Conservation (phyloP, 2,329 filamentous ascomycete species). For the Alternaria arborescens region DNA sequence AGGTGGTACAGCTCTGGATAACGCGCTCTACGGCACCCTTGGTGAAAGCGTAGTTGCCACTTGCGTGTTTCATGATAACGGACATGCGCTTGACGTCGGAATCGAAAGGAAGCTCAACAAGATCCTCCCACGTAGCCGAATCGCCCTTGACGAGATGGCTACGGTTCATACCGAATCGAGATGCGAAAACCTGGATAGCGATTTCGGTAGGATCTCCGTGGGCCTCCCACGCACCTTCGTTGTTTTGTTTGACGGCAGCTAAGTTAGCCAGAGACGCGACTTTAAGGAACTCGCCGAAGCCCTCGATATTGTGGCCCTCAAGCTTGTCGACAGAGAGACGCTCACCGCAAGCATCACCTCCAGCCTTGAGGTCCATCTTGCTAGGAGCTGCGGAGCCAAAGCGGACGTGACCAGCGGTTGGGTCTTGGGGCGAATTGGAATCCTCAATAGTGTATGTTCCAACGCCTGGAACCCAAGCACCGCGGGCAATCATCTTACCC, state of each 20-base stretch:
- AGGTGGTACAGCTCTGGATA: constrained; percentile 67
- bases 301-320: constrained; percentile 27
- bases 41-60: constrained; percentile 59
- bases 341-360: constrained; percentile 23
- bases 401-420: constrained; percentile 42
- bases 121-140: constrained; percentile 41
- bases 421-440: constrained; percentile 46
- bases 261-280: constrained; percentile 59
- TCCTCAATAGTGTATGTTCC: constrained; percentile 51
- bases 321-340: constrained; percentile 30
- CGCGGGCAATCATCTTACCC: constrained; percentile 50
- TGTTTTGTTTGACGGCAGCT: constrained; percentile 59
- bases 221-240: constrained; percentile 51
- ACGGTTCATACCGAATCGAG: constrained; percentile 71
- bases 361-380: constrained; percentile 38
- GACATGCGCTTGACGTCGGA: constrained; percentile 81
- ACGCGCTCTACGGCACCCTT: constrained; percentile 77
- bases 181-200: constrained; percentile 77
- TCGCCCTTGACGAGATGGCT: constrained; percentile 57
- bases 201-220: constrained; percentile 68
- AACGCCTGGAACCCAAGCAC: constrained; percentile 49
- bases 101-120: constrained; percentile 77
- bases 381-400: constrained; percentile 36
- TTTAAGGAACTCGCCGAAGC: constrained; percentile 47
- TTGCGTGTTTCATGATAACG: constrained; percentile 65